Percentiles rank a stretch among this genome's conserved stretches.
Evolutionary conservation across 441 rosid species (phyloP).

Genomic region (Croton setiger): DNA sequence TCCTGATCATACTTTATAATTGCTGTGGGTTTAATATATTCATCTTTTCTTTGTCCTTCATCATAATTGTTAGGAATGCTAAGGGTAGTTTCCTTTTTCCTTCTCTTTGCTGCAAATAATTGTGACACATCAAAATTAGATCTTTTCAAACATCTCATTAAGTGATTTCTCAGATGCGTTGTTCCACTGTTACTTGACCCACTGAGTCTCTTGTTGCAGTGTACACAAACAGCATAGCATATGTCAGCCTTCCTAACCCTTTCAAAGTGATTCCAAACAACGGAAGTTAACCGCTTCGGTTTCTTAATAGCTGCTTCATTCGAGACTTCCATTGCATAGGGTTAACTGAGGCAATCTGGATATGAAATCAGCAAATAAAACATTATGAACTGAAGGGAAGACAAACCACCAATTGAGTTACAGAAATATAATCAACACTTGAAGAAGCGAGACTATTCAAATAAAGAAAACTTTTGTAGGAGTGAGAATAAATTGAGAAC

Average conservation of each 20-base stretch:
- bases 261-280: slow-evolving; percentile 97
- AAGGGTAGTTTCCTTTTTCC: slow-evolving; percentile 63
- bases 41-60: slow-evolving; percentile 69
- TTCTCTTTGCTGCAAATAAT: slow-evolving; percentile 67
- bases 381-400: neutral
- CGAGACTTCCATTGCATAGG: slow-evolving; percentile 67
- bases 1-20: slow-evolving; percentile 65
- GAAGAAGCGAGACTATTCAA: neutral
- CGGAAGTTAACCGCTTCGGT: slow-evolving; percentile 89
- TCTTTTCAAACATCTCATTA: slow-evolving; percentile 85
- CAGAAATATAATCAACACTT: neutral
- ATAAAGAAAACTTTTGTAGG: neutral
- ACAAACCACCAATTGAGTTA: neutral
- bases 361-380: slow-evolving; percentile 11
- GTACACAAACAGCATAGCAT: slow-evolving; percentile 87
- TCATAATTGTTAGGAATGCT: slow-evolving; percentile 55
- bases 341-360: slow-evolving; percentile 32
- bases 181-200: slow-evolving; percentile 99
- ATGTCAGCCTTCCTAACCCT: slow-evolving; percentile 83
- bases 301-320: slow-evolving; percentile 62
- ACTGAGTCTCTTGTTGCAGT: slow-evolving; percentile 89
- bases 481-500: neutral
- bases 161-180: slow-evolving; percentile 91
- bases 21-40: slow-evolving; percentile 46
- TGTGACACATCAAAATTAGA: slow-evolving; percentile 80